phyloP scores from a whole-genome alignment of 768 basidiomycete genomes.

The Mycena rebaudengoi region DNA sequence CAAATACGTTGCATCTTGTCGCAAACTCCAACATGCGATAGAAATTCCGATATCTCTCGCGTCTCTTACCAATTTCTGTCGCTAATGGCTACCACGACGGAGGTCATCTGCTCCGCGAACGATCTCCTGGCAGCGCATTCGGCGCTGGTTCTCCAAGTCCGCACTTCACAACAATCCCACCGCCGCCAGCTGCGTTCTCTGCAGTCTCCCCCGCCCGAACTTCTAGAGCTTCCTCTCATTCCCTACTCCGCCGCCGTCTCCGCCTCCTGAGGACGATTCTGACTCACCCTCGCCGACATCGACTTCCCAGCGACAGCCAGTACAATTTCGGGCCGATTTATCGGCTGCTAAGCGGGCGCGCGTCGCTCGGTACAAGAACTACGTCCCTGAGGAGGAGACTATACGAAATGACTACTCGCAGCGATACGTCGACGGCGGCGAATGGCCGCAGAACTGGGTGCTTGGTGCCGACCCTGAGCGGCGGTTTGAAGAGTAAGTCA shows the following conservation, averaged over 20 bases:
- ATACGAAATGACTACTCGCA: conserved; percentile 95
- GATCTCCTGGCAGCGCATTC: conserved; percentile 69
- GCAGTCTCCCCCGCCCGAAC: conserved; percentile 61
- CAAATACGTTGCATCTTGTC: too few species aligned
- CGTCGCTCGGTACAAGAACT: conserved; percentile 76
- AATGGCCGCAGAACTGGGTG: conserved; percentile 95
- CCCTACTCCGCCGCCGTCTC: conserved; percentile 64
- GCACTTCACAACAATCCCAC: conserved; percentile 62
- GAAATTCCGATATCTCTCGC: neutral
- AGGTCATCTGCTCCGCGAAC: conserved; percentile 69
- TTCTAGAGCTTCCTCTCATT: conserved; percentile 66
- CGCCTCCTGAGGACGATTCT: conserved; percentile 55
- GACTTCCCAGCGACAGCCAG: conserved; percentile 43
- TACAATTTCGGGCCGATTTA: conserved; percentile 44
- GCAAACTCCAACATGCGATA: conserved; percentile 5
- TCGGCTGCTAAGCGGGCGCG: conserved; percentile 81
- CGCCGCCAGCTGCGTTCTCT: conserved; percentile 65
- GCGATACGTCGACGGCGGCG: conserved; percentile 89
- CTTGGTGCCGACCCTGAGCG: conserved; percentile 87
- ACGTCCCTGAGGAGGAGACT: conserved; percentile 94
- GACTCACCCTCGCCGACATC: conserved; percentile 55
- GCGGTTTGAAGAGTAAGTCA: conserved; percentile 90
- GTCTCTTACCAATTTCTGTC: too few species aligned
- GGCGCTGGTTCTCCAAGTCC: conserved; percentile 64
- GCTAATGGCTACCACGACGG: conserved; percentile 47